phyloP scores from a whole-genome alignment of 352 stramenopile genomes.

The Thalassiosira gravida region DNA sequence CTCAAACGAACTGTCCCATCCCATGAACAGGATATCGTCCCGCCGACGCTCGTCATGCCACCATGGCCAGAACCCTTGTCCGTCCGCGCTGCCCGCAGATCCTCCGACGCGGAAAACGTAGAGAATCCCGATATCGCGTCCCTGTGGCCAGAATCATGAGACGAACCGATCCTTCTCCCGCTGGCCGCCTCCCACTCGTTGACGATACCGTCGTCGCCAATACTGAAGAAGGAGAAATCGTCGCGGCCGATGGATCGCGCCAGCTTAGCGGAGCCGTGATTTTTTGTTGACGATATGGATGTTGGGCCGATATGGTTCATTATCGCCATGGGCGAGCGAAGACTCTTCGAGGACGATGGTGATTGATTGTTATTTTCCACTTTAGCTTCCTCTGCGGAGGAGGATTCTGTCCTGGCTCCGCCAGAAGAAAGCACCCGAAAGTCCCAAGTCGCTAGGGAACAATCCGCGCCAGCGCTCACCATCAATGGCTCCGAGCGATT shows the following conservation, averaged over 20 bases:
- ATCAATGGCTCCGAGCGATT: slow-evolving; percentile 78
- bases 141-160: slow-evolving; percentile 58
- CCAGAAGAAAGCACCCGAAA: slow-evolving; percentile 70
- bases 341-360: slow-evolving; percentile 39
- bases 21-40: slow-evolving; percentile 78
- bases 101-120: slow-evolving; percentile 57
- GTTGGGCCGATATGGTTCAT: slow-evolving; percentile 54
- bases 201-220: slow-evolving; percentile 74
- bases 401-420: slow-evolving; percentile 5
- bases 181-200: slow-evolving; percentile 80
- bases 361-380: background rate
- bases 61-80: slow-evolving; percentile 16
- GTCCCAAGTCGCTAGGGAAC: slow-evolving; percentile 82
- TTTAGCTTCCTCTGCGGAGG: slow-evolving; percentile 21
- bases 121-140: slow-evolving; percentile 74
- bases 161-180: slow-evolving; percentile 57
- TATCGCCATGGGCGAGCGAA: slow-evolving; percentile 54
- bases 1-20: slow-evolving; percentile 81
- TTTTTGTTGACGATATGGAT: background rate
- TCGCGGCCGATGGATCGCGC: slow-evolving; percentile 45
- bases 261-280: slow-evolving; percentile 64
- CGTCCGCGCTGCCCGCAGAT: slow-evolving; percentile 27
- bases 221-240: slow-evolving; percentile 70
- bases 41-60: slow-evolving; percentile 31
- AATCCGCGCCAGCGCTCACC: slow-evolving; percentile 78